Evolutionary conservation across 192 early-diverging fungal species (phyloP).

Genomic region (Backusella luteola): DNA sequence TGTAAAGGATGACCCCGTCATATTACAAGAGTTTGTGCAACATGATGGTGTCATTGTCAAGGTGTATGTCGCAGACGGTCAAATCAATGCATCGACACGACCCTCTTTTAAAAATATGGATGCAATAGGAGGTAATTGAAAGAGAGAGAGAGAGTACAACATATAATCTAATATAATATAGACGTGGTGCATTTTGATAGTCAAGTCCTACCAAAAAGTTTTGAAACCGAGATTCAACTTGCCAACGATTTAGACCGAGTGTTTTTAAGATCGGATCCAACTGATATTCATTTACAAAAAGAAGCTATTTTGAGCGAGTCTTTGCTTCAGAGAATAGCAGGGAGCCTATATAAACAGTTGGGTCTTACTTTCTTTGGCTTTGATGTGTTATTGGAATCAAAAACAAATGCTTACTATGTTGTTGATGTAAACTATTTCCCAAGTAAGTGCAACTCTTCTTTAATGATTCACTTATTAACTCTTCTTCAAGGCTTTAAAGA

Average conservation of each 20-base stretch:
- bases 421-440: constrained; percentile 41
- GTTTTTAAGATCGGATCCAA: background rate
- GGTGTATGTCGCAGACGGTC: constrained; percentile 28
- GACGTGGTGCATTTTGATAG: constrained; percentile 33
- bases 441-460: constrained; percentile 16
- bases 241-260: background rate
- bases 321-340: constrained; percentile 11
- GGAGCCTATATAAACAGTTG: constrained; percentile 15
- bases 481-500: constrained; percentile 14
- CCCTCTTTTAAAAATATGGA: constrained; percentile 31
- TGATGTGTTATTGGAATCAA: constrained; percentile 29
- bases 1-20: constrained; percentile 20
- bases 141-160: background rate
- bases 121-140: background rate
- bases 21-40: constrained; percentile 35
- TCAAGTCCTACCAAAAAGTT: constrained; percentile 29
- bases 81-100: constrained; percentile 12
- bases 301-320: constrained; percentile 1
- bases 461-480: background rate
- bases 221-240: background rate
- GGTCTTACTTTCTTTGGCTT: constrained; percentile 39
- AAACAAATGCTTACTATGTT: constrained; percentile 20
- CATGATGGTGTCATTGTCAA: constrained; percentile 37
- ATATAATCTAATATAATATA: background rate
- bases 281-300: constrained; percentile 1